phyloP scores from a whole-genome alignment of 768 basidiomycete species.

The Collybiopsis confluens region DNA sequence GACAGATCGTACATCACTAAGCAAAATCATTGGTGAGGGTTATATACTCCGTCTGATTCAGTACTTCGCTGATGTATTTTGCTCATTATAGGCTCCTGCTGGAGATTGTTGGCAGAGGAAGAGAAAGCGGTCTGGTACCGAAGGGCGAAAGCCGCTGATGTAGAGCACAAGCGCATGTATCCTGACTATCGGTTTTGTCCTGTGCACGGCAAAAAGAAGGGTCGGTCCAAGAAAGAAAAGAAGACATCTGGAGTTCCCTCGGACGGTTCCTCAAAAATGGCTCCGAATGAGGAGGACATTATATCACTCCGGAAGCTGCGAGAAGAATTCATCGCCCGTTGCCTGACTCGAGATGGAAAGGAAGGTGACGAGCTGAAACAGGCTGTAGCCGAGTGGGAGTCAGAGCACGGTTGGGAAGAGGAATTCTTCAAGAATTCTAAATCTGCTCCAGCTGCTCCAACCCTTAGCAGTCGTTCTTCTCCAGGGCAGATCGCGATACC shows the following conservation, averaged over 20 bases:
- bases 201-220: slow-evolving; percentile 29
- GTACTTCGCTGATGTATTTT: background rate
- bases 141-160: slow-evolving; percentile 68
- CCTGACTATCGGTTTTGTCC: slow-evolving; percentile 62
- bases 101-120: slow-evolving; percentile 66
- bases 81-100: slow-evolving; percentile 58
- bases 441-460: too few species aligned
- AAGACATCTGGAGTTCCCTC: too few species aligned
- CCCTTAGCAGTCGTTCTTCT: too few species aligned
- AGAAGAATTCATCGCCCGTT: background rate
- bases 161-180: slow-evolving; percentile 62
- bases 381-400: too few species aligned
- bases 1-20: slow-evolving; percentile 67
- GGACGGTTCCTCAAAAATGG: too few species aligned
- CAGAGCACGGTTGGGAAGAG: too few species aligned
- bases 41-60: slow-evolving; percentile 14
- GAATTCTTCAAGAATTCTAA: too few species aligned
- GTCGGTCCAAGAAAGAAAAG: too few species aligned
- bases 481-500: background rate
- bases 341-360: background rate
- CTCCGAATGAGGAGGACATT: too few species aligned
- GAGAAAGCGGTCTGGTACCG: slow-evolving; percentile 73
- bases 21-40: slow-evolving; percentile 60
- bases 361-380: background rate
- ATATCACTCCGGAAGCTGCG: background rate